Base-by-base conservation (phyloP, 2,329 filamentous ascomycete genomes). In the Aspergillus udagawae region DNA sequence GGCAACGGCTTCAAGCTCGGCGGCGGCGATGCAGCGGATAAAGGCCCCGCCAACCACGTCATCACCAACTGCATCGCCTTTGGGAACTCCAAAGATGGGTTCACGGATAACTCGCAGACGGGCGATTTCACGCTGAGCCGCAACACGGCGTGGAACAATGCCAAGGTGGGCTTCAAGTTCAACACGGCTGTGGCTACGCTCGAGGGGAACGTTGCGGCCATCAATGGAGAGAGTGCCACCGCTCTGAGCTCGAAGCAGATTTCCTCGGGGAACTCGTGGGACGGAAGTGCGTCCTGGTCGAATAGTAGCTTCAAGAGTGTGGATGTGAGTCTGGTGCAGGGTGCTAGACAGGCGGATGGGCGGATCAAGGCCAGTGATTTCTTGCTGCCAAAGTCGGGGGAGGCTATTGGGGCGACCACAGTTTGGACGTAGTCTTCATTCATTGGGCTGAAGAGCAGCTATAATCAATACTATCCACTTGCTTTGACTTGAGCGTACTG, bases 1-100 rank as follows among this genome's bases (percentile, higher is more conserved):
- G 61, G 61, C 25, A 63, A 63, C 41, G 61, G 61, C n/a, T 63
- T 56, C 52, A 63, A 63, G 10, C 59, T 63, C 10, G 61, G 61
- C 32, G 61, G 61, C 42, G 61, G 61, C 45, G 55, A 60, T 32
- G 61, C 56, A 3, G 59, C 52, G 1, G 59, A 61, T 20, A 63
- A 55, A 9, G 59, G 55, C 2, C 59, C 59, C 1, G 59, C 59
- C 9, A 58, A 63, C 53, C 61, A 63, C 57, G 35, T 55, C 17
- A 23, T 63, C 23, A 60, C 49, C 12, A 63, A 63, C 47, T 56
- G 54, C 41, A 61, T 61, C 14, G 61, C 61, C 1, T 63, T 61
- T 35, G 49, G 44, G 6, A 63, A 63, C 42, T 28, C 57, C 8
- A 56, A 63, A 10, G 59, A 63, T 28, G 61, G 61, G 1, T 63